Percentiles rank a stretch among this genome's conserved stretches.
Evolutionary conservation across 2,329 filamentous ascomycete species (phyloP).

Genomic region (Penicillium frequentans): DNA sequence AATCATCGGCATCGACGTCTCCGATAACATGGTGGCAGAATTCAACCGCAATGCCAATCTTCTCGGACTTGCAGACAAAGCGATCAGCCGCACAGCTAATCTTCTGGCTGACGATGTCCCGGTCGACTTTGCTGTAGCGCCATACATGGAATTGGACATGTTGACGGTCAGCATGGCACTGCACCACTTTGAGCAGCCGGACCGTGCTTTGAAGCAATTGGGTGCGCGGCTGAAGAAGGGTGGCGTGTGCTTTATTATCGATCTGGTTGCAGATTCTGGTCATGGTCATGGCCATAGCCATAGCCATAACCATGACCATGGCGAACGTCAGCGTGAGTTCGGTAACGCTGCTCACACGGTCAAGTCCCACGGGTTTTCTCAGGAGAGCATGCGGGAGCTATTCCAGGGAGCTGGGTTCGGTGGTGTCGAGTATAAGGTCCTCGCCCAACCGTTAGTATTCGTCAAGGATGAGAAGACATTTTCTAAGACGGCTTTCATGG

Average conservation of each 20-base stretch:
- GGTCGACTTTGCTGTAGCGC: constrained; percentile 56
- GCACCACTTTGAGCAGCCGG: constrained; percentile 68
- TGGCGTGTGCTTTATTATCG: constrained; percentile 67
- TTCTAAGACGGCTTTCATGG: constrained; percentile 32
- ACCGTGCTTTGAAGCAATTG: constrained; percentile 59
- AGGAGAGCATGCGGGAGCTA: constrained; percentile 58
- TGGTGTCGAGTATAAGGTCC: constrained; percentile 58
- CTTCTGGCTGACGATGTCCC: constrained; percentile 55
- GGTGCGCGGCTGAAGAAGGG: constrained; percentile 63
- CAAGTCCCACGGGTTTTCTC: constrained; percentile 65
- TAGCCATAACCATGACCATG: constrained; percentile 27
- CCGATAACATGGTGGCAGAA: constrained; percentile 66
- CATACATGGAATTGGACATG: constrained; percentile 70
- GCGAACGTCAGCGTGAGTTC: constrained; percentile 14
- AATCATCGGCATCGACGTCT: constrained; percentile 68
- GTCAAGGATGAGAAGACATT: constrained; percentile 23
- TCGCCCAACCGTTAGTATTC: constrained; percentile 55
- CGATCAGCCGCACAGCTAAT: constrained; percentile 60
- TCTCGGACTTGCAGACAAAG: constrained; percentile 52
- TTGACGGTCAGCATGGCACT: constrained; percentile 63
- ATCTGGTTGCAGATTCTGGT: constrained; percentile 60
- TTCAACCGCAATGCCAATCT: constrained; percentile 64
- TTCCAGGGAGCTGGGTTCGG: constrained; percentile 64
- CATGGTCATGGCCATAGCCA: constrained; percentile 16
- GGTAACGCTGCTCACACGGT: constrained; percentile 54